Percentiles rank a stretch among this genome's conserved stretches.
These are phyloP conservation scores for Astrephomene gubernaculifera DNA, from an alignment of 139 green algal genomes.

Conservation along the genomic window DNA sequence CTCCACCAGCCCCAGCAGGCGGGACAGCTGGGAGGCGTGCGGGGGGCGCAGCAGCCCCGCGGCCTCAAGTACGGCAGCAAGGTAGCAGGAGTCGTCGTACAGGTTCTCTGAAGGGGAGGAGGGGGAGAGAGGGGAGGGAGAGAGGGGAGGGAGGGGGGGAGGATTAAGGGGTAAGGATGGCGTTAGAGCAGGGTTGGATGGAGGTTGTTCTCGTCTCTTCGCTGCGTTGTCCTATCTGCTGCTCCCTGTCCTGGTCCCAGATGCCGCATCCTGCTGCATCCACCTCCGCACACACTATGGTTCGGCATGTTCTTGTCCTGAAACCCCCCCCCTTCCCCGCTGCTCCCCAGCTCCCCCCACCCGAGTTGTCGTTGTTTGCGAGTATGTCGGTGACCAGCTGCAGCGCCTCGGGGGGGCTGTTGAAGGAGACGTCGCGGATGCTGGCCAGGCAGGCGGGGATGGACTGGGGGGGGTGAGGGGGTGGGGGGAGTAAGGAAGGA, in stretches of 20 bases:
- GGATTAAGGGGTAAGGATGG: too few species aligned
- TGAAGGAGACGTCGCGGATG: constrained; percentile 34
- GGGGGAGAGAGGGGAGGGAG: too few species aligned
- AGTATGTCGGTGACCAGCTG: constrained; percentile 42
- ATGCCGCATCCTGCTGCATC: too few species aligned
- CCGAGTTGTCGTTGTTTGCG: constrained; percentile 46
- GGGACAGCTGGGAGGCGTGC: neutral
- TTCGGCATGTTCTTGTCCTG: too few species aligned
- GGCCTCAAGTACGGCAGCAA: constrained; percentile 27
- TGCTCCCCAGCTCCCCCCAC: neutral
- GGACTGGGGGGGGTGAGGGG: neutral
- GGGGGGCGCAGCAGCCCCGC: constrained; percentile 28
- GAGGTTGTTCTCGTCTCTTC: too few species aligned
- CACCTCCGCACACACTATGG: too few species aligned
- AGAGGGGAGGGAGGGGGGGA: too few species aligned
- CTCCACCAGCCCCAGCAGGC: constrained; percentile 34
- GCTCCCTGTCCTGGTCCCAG: too few species aligned
- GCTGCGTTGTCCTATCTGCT: too few species aligned
- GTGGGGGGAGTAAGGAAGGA: neutral
- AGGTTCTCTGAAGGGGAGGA: constrained; percentile 21
- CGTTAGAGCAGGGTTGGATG: too few species aligned
- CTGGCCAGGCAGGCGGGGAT: constrained; percentile 31
- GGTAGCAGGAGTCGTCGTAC: constrained; percentile 40
- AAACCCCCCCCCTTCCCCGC: neutral
- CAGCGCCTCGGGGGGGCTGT: constrained; percentile 31